These are phyloP conservation scores for Hyaloscypha finlandica DNA, from an alignment of 495 filamentous ascomycete species.

Conservation along the genomic window DNA sequence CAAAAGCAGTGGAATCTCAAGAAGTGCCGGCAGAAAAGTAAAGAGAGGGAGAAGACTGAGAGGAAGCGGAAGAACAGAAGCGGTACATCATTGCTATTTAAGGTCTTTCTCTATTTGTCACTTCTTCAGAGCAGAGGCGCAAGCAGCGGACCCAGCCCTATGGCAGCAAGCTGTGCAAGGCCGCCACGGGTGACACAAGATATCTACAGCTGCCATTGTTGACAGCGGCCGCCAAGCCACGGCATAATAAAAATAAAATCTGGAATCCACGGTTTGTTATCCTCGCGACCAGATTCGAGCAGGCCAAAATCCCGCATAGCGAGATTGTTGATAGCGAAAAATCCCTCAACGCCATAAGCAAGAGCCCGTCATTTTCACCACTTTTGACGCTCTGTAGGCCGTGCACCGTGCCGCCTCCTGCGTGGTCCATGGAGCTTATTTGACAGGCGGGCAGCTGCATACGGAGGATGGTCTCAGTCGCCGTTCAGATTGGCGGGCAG, in stretches of 20 bases:
- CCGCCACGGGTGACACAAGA: neutral
- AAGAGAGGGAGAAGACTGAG: neutral
- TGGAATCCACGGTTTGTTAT: conserved; percentile 18
- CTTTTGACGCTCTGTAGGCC: conserved; percentile 1
- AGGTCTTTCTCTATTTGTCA: neutral
- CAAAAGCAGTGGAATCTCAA: neutral
- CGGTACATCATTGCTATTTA: conserved; percentile 2
- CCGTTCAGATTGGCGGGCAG: neutral
- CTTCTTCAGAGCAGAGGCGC: neutral
- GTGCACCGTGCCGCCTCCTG: neutral
- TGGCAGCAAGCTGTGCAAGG: neutral
- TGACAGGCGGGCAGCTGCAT: neutral
- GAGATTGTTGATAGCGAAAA: conserved; percentile 21
- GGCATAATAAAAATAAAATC: conserved; percentile 1
- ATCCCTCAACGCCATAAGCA: conserved; percentile 17
- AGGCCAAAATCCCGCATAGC: conserved; percentile 32
- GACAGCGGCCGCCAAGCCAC: neutral
- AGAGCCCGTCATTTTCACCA: conserved; percentile 5
- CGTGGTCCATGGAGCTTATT: conserved; percentile 2
- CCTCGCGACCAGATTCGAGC: conserved; percentile 31
- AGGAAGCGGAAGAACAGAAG: neutral
- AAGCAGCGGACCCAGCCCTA: neutral
- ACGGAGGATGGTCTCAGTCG: neutral
- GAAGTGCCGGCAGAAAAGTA: neutral
- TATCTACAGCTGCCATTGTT: neutral